A percentile compares a stretch with the other conserved stretches of the same genome.
phyloP scores from a whole-genome alignment of 176 grass and related monocot species.

The Eragrostis nindensis region DNA sequence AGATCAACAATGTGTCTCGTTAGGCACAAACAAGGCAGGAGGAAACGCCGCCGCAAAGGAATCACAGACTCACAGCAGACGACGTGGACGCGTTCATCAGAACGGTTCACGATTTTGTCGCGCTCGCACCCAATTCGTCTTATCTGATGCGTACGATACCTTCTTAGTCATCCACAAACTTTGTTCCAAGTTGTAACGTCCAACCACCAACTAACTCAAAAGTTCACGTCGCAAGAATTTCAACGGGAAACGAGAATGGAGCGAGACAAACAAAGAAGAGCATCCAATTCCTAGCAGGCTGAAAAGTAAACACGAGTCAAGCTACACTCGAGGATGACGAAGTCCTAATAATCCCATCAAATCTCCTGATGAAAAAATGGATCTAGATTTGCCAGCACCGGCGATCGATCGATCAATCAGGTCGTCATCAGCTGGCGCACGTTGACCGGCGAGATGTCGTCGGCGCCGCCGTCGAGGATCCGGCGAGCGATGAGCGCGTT shows the following conservation, averaged over 20 bases:
- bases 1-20: too few relatives aligned
- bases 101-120: background rate
- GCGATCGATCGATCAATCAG: background rate
- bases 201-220: background rate
- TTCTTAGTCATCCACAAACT: background rate
- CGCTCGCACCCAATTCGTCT: background rate
- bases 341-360: background rate
- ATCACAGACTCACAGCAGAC: background rate
- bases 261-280: background rate
- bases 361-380: background rate
- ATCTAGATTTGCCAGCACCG: background rate
- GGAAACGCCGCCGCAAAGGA: background rate
- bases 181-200: background rate
- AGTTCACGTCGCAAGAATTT: background rate
- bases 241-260: background rate
- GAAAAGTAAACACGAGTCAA: background rate
- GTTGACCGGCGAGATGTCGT: constrained; percentile 64
- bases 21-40: too few relatives aligned
- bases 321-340: background rate
- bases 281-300: background rate
- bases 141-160: background rate
- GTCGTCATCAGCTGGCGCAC: constrained; percentile 46
- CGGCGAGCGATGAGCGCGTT: constrained; percentile 62
- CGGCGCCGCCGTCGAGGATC: constrained; percentile 65
- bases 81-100: background rate